Conservation (phyloP, 2,329 filamentous ascomycete species). For the Aspergillus sp. region DNA sequence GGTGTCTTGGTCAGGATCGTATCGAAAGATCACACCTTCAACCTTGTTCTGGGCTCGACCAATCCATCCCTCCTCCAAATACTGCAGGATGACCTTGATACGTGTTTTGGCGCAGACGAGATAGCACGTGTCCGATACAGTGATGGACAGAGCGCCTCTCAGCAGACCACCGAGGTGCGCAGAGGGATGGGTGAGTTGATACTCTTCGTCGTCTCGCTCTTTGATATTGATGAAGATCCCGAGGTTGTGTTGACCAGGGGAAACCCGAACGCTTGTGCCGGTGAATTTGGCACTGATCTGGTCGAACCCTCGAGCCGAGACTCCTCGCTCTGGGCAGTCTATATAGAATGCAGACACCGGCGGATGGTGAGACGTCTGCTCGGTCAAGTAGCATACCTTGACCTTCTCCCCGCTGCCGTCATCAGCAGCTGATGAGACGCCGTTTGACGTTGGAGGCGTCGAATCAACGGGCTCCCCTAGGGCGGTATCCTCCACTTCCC, state of each 20-base stretch:
- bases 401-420: conserved; percentile 43
- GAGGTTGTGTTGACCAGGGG: conserved; percentile 83
- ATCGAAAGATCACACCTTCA: conserved; percentile 81
- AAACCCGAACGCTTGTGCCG: conserved; percentile 84
- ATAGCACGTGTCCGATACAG: conserved; percentile 80
- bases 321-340: conserved; percentile 81
- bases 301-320: conserved; percentile 83
- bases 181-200: conserved; percentile 90
- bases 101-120: conserved; percentile 83
- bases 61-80: conserved; percentile 90
- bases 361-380: conserved; percentile 96
- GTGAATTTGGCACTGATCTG: conserved; percentile 98
- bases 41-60: conserved; percentile 86
- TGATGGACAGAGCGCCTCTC: conserved; percentile 77
- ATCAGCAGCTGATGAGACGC: conserved; percentile 22
- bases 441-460: conserved; percentile 23
- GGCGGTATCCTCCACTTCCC: conserved; percentile 76
- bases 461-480: conserved; percentile 47
- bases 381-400: conserved; percentile 85
- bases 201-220: conserved; percentile 74
- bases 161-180: conserved; percentile 84
- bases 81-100: conserved; percentile 85
- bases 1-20: conserved; percentile 77
- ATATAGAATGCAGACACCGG: conserved; percentile 94
- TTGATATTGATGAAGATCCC: conserved; percentile 89